Base-by-base conservation (phyloP, 805 yeast genomes). In the Yamadazyma phyllophila region DNA sequence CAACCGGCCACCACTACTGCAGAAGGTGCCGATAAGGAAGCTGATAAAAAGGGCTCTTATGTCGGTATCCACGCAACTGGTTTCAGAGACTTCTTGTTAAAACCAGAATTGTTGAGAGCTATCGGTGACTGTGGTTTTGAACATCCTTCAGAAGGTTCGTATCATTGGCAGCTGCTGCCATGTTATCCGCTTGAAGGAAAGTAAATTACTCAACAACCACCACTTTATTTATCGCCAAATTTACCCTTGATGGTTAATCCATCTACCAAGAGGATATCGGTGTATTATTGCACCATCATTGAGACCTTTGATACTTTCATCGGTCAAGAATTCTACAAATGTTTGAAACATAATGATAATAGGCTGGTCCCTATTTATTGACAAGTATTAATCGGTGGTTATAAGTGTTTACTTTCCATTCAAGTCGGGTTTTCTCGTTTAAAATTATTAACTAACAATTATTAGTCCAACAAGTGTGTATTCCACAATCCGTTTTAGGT, bases 121-220 rank as follows among this genome's bases (percentile, higher is more conserved):
- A 92, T 92, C 65, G 95, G 91, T 57, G 99, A 92, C 73, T 90
- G 97, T 78, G 99, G 99, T 78, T 92, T 92, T 67, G 99, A 92
- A 77, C 99, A 92, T 76, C 99, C 99, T 55, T 89, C 97, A 55
- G 99, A 92, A 85, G 95, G 94, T 87, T 74, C 80, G 94, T 84
- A 67, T 61, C 20, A 29, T 4, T 10, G 31, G 31, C 31, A 31
- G 14, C 17, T 11, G 10, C 11, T 35, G 12, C 20, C 24, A 10
- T n/a, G 36, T 20, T 24, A 31, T 26, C 29, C 36, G 36, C 12
- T 40, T 32, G 36, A 36, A 41, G 39, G 40, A 37, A 37, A 37
- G 40, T 37, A 37, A 37, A 20, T 26, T 29, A 29, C 13, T n/a
- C 11, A 11, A n/a, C 11, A 29, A 11, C 13, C 11, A 29, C 7